Evolutionary conservation across 106 monocot species (phyloP), one percentile per base, ranked within the genome.

Genomic region (Acanthochlamys bracteata): DNA sequence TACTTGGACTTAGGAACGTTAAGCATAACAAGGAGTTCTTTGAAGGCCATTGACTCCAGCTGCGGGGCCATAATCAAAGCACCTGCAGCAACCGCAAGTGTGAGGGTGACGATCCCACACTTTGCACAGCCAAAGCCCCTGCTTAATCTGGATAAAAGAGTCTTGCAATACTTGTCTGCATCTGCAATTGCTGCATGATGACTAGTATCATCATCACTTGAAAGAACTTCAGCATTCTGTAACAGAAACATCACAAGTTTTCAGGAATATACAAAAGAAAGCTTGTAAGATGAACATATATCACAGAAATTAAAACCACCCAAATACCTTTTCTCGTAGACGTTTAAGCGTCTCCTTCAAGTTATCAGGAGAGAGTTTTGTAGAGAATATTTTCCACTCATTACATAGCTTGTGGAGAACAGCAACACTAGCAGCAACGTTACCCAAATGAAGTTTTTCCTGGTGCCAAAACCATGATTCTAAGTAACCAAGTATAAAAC

Each of bases 371-470:
- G 76, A 74, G 60, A 99, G 69, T 61, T 82, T 92, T 17, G 46
- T 20, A 8, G 79, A 77, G 25, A 75, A 68, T 3, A 86, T 73
- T 61, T 84, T 92, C 98, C 98, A 99, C 42, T 83, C 75, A 12
- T 64, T 71, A 0, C 63, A 65, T 0, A 99, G 58, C 42, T 84
- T 83, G 20, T 46, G 66, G 11, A 99, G 81, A 68, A 92, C 81
- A 39, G 64, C 65, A 69, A 81, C 57, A 65, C 83, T 99, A 23
- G 88, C 83, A 60, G 81, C 78, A 23, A 89, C 25, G 64, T 86
- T 99, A 46, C 86, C 86, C 65, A 81, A 55, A 58, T 99, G 66
- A 69, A 83, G 74, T 27, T 82, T 85, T 75, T 92, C 92, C 98
- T 99, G 81, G 63, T 63, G 33, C 26, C 61, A 19, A 55, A 55